phyloP scores from a whole-genome alignment of 257 asterid species.

The Mitragyna speciosa region DNA sequence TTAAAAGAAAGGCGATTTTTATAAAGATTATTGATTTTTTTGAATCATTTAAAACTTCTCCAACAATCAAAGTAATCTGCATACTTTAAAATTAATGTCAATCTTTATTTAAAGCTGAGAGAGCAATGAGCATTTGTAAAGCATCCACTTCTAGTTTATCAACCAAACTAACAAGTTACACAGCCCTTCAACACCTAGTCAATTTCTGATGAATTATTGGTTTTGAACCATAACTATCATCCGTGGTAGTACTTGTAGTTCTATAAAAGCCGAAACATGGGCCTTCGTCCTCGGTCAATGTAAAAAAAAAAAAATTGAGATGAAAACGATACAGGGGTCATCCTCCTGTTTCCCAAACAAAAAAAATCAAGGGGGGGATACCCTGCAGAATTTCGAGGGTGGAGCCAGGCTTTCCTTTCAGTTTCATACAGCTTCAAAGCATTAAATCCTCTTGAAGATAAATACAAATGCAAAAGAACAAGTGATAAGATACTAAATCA shows the following conservation, averaged over 20 bases:
- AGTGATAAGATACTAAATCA: neutral
- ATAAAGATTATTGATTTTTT: too few species aligned
- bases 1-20: too few species aligned
- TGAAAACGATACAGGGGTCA: neutral
- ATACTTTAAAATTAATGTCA: too few species aligned
- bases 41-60: too few species aligned
- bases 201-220: neutral
- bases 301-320: neutral
- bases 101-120: too few species aligned
- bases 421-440: neutral
- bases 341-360: too few species aligned
- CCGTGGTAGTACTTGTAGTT: neutral
- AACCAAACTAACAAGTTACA: neutral
- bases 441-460: neutral
- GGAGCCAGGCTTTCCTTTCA: neutral
- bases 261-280: neutral
- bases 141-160: neutral
- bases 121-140: too few species aligned
- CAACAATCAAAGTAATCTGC: too few species aligned
- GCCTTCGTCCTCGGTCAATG: neutral
- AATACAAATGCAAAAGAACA: neutral
- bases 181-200: neutral
- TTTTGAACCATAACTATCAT: neutral
- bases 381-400: neutral
- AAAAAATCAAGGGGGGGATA: neutral